phyloP scores from a whole-genome alignment of 805 yeast genomes.

The Jamesozyma jinghongensis region DNA sequence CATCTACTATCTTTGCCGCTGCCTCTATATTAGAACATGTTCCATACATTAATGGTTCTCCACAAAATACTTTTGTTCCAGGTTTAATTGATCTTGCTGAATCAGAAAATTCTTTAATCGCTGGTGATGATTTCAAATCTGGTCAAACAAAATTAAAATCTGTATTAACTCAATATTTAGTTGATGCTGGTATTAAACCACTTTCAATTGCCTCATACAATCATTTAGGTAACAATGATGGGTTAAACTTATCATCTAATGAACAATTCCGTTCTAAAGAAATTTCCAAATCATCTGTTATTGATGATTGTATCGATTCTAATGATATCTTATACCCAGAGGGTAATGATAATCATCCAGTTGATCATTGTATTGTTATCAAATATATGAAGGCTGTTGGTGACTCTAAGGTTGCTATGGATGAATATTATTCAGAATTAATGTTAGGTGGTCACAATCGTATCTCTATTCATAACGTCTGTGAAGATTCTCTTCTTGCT shows the following conservation, averaged over 20 bases:
- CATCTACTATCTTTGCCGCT: constrained; percentile 89
- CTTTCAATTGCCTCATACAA: constrained; percentile 90
- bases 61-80: constrained; percentile 95
- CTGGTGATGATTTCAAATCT: constrained; percentile 95
- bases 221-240: constrained; percentile 95
- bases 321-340: constrained; percentile 70
- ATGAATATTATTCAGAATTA: constrained; percentile 91
- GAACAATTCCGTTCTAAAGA: constrained; percentile 93
- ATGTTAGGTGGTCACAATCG: constrained; percentile 98
- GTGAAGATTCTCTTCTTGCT: constrained; percentile 92
- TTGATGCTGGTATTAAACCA: constrained; percentile 96
- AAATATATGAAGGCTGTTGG: constrained; percentile 92
- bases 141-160: constrained; percentile 96
- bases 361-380: constrained; percentile 93
- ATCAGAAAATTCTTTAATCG: constrained; percentile 63
- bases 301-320: constrained; percentile 87
- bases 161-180: constrained; percentile 91
- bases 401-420: constrained; percentile 97
- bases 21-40: constrained; percentile 83
- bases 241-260: constrained; percentile 83
- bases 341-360: constrained; percentile 62
- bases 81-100: constrained; percentile 90
- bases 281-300: constrained; percentile 85
- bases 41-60: constrained; percentile 93
- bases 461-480: constrained; percentile 86